Conservation (phyloP, 2,329 filamentous ascomycete genomes). For the Colletotrichum salicis region DNA sequence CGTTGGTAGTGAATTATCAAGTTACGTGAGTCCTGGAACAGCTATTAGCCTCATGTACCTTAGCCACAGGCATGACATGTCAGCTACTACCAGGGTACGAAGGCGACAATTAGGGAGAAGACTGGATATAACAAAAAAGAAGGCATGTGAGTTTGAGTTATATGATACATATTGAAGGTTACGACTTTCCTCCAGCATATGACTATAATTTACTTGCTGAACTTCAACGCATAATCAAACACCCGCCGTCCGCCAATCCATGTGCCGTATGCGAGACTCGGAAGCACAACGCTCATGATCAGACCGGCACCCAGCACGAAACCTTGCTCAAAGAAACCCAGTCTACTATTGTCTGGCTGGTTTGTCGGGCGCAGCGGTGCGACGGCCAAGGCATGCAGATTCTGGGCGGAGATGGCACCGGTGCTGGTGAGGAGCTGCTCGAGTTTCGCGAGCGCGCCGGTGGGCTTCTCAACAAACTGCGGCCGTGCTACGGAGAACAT, state of each 20-base stretch:
- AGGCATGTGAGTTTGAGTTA: neutral
- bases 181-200: neutral
- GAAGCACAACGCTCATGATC: conserved; percentile 26
- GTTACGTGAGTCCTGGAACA: neutral
- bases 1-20: neutral
- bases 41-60: no score
- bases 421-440: conserved; percentile 21
- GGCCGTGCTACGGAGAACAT: conserved; percentile 32
- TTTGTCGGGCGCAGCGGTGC: conserved; percentile 21
- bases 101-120: neutral
- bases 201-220: neutral
- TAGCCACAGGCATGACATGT: neutral
- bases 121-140: neutral
- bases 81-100: no score
- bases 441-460: conserved; percentile 7
- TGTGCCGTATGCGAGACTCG: conserved; percentile 28
- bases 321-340: conserved; percentile 29
- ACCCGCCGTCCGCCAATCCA: conserved; percentile 29
- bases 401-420: conserved; percentile 7
- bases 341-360: conserved; percentile 25
- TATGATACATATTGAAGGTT: neutral
- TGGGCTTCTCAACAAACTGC: conserved; percentile 20
- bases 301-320: conserved; percentile 28
- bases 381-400: conserved; percentile 5
- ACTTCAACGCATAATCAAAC: conserved; percentile 26